Base-by-base conservation (phyloP, 2,329 filamentous ascomycete species). In the Scleromitrula shiraiana region DNA sequence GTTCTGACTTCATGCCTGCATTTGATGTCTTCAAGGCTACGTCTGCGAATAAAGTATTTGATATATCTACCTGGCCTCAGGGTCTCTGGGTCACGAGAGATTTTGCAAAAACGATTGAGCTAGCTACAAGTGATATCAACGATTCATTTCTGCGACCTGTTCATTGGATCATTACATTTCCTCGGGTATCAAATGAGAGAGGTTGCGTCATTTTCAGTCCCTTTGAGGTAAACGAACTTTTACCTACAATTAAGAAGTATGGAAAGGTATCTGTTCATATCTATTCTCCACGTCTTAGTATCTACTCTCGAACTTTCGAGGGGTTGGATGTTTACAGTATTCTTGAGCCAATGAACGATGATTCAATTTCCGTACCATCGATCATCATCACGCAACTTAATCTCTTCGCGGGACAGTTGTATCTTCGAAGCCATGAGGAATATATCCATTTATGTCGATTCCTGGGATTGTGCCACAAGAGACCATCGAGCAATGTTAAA, bases 331-430 rank as follows among this genome's bases (percentile, higher is more conserved):
- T 79, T 1, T 75, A 68, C 55, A 67, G 62, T 1, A 47, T 71
- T 1, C 68, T 70, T 0, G 30, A 36, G 1, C 32, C 60, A n/a
- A n/a, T n/a, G n/a, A n/a, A n/a, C n/a, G n/a, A n/a, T 0, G 50
- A 52, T 2, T 6, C 1, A 0, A 52, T 56, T 17, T 51, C 39
- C 7, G 47, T 61, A 4, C 58, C 54, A 10, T 60, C 56, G 22
- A 10, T 0, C n/a, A 43, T 0, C 10, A 60, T 65, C 0, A 63
- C 68, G 0, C 68, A 77, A 48, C 68, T 88, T 0, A 82, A 83
- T 36, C 64, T 88, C 0, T 87, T 88, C 46, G 69, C 84, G 0
- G 84, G 83, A 0, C 80, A 84, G 46, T 68, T 87, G 0, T 88
- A 87, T 54, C 67, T 87, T 8, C 62, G 59, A 0, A 71, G 68